A percentile compares a stretch with the other conserved stretches of the same genome.
phyloP scores from a whole-genome alignment of 2,329 filamentous ascomycete genomes.

The Ceratocystis huliohia region DNA sequence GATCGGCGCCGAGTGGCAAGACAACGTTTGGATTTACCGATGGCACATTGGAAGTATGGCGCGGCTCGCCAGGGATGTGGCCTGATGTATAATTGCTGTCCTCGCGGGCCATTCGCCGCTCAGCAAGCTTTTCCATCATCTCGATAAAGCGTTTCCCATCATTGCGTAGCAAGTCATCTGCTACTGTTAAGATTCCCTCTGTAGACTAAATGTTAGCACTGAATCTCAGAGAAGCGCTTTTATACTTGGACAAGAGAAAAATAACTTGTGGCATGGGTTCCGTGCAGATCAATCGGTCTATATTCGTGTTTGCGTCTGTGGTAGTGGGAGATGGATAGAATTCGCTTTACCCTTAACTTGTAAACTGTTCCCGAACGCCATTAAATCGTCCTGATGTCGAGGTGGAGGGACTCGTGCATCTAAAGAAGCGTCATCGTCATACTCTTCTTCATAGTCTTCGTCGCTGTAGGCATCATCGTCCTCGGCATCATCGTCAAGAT shows the following conservation, averaged over 20 bases:
- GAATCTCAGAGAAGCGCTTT: slow-evolving; percentile 14
- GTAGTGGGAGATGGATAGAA: too few species aligned
- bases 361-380: slow-evolving; percentile 93
- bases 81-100: slow-evolving; percentile 43
- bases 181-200: slow-evolving; percentile 85
- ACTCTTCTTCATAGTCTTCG: slow-evolving; percentile 41
- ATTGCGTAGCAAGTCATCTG: slow-evolving; percentile 95
- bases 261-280: background rate
- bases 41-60: slow-evolving; percentile 37
- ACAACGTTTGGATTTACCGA: slow-evolving; percentile 33
- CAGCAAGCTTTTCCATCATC: slow-evolving; percentile 99
- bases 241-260: background rate
- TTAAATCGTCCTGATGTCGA: slow-evolving; percentile 60
- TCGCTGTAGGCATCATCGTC: slow-evolving; percentile 28
- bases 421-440: slow-evolving; percentile 54
- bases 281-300: too few species aligned
- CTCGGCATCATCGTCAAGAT: slow-evolving; percentile 44
- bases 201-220: slow-evolving; percentile 31
- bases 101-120: slow-evolving; percentile 92
- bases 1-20: slow-evolving; percentile 50
- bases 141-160: slow-evolving; percentile 99
- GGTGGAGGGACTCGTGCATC: slow-evolving; percentile 45
- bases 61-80: slow-evolving; percentile 3
- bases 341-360: slow-evolving; percentile 64
- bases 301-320: too few species aligned